Evolutionary conservation across 2,329 filamentous ascomycete species (phyloP), one percentile per base, ranked within the genome.

Genomic region (Pseudogymnoascus sp.): DNA sequence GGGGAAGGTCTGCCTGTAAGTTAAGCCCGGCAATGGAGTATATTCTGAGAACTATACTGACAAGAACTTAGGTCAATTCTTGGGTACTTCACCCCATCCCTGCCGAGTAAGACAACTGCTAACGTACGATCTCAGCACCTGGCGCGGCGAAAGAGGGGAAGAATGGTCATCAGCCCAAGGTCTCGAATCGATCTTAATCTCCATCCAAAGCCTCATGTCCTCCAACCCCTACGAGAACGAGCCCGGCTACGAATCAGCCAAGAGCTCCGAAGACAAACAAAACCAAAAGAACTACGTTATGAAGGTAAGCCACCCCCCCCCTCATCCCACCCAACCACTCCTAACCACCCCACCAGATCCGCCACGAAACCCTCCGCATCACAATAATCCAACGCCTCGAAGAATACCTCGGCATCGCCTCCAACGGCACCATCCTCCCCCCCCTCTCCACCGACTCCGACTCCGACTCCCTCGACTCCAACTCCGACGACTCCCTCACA

Each of bases 111-210:
- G 40, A 16, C 47, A 39, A 39, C 66, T 70, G 31, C 68, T 62
- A 57, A 39, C 16, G n/a, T 29, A 39, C 59, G 61, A 29, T 47
- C 14, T n/a, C 69, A 96, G 93, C 64, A 99, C 95, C 73, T 99
- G 95, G 95, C 84, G 89, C 60, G 93, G 93, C 29, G 89, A 96
- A 72, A 83, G 86, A 14, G 91, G 93, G 63, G 95, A 97, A 75
- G 87, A 97, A 74, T 99, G 95, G 95, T 97, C 93, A 14, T 92
- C 93, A 14, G 95, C 93, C 0, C 95, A 97, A 74, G 93, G 95
- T 5, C 80, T 99, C 1, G 95, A 97, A 74, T 97, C 93, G 0
- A 91, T 97, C 60, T 77, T 99, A 59, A 85, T 97, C 62, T 97
- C 93, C 4, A 97, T 99, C 64, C 95, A 99, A 76, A 97, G 93